Percentiles rank a stretch among this genome's conserved stretches.
phyloP scores from a whole-genome alignment of 2,329 filamentous ascomycete species.

The Samsoniella hepiali region DNA sequence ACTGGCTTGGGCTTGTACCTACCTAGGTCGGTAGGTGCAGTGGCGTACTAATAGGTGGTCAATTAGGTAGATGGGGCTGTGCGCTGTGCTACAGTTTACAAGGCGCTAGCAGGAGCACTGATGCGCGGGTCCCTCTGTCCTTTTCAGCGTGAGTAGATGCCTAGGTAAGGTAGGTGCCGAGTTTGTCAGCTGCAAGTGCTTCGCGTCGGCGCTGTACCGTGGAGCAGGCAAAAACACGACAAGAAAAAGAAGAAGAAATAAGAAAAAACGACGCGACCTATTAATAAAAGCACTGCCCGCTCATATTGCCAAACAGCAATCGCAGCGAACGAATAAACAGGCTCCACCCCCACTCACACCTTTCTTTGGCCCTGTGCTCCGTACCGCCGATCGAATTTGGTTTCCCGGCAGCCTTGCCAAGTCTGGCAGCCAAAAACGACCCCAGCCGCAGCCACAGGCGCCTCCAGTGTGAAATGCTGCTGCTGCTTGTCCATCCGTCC shows the following conservation, averaged over 20 bases:
- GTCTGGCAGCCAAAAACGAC: too few relatives aligned
- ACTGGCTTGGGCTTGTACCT: neutral
- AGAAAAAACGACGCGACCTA: neutral
- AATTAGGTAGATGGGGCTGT: too few relatives aligned
- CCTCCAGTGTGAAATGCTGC: too few relatives aligned
- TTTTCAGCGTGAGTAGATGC: too few relatives aligned
- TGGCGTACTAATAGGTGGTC: too few relatives aligned
- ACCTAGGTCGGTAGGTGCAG: neutral
- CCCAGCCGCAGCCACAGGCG: too few relatives aligned
- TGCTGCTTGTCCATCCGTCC: too few relatives aligned
- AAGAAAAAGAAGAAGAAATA: neutral
- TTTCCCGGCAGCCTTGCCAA: neutral
- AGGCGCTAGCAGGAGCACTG: too few relatives aligned
- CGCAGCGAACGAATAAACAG: neutral
- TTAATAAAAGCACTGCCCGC: neutral
- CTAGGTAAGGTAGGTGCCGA: too few relatives aligned
- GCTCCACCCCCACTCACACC: slow-evolving; percentile 10
- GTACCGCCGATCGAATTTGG: neutral
- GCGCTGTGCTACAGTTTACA: too few relatives aligned
- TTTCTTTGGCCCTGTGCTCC: neutral
- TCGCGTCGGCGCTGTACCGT: neutral
- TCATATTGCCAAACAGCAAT: neutral
- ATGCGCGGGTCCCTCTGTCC: too few relatives aligned
- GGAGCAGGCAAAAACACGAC: neutral
- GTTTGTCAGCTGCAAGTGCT: neutral